Evolutionary conservation across 2,329 filamentous ascomycete genomes (phyloP).

Genomic region (Beauveria australis): DNA sequence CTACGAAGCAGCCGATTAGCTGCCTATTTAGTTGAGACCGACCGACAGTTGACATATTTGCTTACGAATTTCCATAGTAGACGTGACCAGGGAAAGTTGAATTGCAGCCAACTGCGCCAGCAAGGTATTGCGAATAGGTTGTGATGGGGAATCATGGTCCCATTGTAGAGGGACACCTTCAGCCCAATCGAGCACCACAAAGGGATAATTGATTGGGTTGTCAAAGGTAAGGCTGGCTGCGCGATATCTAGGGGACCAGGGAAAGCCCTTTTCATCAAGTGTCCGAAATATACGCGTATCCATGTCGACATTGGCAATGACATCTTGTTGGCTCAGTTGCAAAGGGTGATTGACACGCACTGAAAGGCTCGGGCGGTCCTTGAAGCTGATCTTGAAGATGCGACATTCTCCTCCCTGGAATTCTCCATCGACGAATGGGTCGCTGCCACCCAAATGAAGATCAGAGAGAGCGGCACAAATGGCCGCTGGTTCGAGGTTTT

Average conservation of each 20-base stretch:
- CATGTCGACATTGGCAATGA: not conserved
- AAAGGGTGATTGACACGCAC: not conserved
- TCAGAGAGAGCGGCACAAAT: slow-evolving; percentile 1
- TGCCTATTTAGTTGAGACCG: not conserved
- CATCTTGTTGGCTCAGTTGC: not conserved
- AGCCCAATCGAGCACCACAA: not conserved
- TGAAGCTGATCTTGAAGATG: slow-evolving; percentile 2
- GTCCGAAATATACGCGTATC: not conserved
- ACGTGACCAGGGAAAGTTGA: not conserved
- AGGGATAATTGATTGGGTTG: slow-evolving; percentile 1
- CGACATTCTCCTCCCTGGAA: not conserved
- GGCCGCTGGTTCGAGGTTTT: slow-evolving; percentile 2
- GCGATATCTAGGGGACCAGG: not conserved
- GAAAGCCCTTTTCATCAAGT: not conserved
- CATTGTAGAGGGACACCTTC: not conserved
- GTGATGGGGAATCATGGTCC: not conserved
- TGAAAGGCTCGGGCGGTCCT: slow-evolving; percentile 1
- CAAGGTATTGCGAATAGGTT: not conserved
- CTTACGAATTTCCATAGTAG: not conserved
- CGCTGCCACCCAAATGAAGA: not conserved
- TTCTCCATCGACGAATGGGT: not conserved
- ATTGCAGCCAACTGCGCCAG: not conserved
- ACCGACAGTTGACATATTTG: not conserved
- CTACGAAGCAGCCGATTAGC: not conserved
- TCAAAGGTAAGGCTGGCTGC: not conserved